Evolutionary conservation across 371 early-diverging fungal genomes (phyloP), one percentile per base, ranked within the genome.

Genomic region (Funneliformis caledonium): DNA sequence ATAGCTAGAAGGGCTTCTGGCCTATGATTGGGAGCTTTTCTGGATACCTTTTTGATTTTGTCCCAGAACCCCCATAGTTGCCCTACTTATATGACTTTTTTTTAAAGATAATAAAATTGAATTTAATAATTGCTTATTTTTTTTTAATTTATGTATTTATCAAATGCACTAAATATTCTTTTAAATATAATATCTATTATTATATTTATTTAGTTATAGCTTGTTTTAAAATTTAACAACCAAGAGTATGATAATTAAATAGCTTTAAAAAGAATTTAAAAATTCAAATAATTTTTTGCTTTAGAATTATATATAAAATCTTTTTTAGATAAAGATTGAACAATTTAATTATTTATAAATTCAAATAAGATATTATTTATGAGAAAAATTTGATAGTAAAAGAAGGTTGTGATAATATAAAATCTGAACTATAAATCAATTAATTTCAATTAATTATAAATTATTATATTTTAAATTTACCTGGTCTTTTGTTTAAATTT

Each of bases 261-360:
- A 74, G 60, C 22, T 74, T 74, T 12, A 74, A 74, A 42, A 60
- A 7, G 61, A 43, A 74, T 74, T 74, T 43, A 74, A 33, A 74
- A 74, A 74, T 12, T 74, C 22, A 59, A 74, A 74, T 42, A 56
- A 60, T 52, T 74, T 42, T 37, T 60, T 56, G 43, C 75, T 74
- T 74, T 43, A 14, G 75, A 33, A 10, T 74, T 74, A 74, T 59
- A 59, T 56, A 74, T 60, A 56, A 26, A 14, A 56, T 73, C 59
- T 52, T 73, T 11, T 56, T 50, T 10, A 14, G 73, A 73, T 56
- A 73, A 73, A 43, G 56, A 16, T 56, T 59, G 16, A 48, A 73
- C 73, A 16, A 56, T 56, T 16, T 72, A 72, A 37, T 72, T 72
- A 50, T 72, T 48, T 14, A 72, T 42, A 16, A 59, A 33, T 26